A percentile compares a stretch with the other conserved stretches of the same genome.
Conservation (phyloP, 805 yeast species). For the Candida lessepsii region DNA sequence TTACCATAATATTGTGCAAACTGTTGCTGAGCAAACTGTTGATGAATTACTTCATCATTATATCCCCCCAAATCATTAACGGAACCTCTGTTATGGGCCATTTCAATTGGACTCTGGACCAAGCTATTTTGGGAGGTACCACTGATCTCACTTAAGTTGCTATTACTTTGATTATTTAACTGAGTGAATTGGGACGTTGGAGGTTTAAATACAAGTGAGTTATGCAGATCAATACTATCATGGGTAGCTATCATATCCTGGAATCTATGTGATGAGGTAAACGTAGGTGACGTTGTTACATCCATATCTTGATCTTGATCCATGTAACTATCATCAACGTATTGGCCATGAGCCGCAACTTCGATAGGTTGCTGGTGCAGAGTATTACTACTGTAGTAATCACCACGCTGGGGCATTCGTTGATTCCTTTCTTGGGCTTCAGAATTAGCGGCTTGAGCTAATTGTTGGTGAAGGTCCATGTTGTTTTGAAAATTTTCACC, state of each 20-base stretch:
- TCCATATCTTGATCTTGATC: constrained; percentile 31
- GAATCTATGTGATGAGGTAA: constrained; percentile 21
- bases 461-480: constrained; percentile 17
- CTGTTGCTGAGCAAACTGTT: constrained; percentile 17
- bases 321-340: constrained; percentile 30
- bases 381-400: background rate
- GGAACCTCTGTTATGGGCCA: constrained; percentile 21
- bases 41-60: constrained; percentile 17
- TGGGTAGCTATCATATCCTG: constrained; percentile 20
- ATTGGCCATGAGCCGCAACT: constrained; percentile 1
- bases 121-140: constrained; percentile 16
- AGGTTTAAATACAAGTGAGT: constrained; percentile 35
- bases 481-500: constrained; percentile 6
- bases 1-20: constrained; percentile 5
- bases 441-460: constrained; percentile 15
- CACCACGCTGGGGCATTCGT: constrained; percentile 1
- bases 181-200: constrained; percentile 38
- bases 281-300: constrained; percentile 15
- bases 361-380: constrained; percentile 3
- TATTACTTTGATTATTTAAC: constrained; percentile 37
- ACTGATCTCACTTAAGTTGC: constrained; percentile 39
- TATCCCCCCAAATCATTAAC: constrained; percentile 14
- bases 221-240: constrained; percentile 35
- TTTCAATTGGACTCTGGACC: constrained; percentile 1
- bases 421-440: constrained; percentile 8